Conservation (phyloP, 2,329 filamentous ascomycete species). For the Thielaviopsis populi region DNA sequence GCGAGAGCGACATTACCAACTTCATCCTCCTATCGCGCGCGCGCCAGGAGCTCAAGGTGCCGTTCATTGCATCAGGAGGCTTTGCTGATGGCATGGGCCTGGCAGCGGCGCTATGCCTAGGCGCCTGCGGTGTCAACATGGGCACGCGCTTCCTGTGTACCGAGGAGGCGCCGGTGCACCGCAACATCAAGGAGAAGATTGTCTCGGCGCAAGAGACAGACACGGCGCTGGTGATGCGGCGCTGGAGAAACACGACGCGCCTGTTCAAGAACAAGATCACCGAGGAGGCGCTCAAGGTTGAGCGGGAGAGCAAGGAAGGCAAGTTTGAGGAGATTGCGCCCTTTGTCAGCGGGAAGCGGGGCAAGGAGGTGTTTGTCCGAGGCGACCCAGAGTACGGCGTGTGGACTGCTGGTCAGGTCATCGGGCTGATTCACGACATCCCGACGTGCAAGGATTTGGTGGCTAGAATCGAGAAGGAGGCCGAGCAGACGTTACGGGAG, state of each 20-base stretch:
- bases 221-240: constrained; percentile 70
- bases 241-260: constrained; percentile 86
- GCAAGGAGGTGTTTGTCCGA: constrained; percentile 79
- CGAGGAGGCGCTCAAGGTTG: constrained; percentile 63
- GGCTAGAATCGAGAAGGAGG: constrained; percentile 62
- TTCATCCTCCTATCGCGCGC: constrained; percentile 77
- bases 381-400: constrained; percentile 86
- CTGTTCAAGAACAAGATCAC: constrained; percentile 86
- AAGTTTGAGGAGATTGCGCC: constrained; percentile 83
- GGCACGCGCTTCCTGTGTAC: constrained; percentile 97
- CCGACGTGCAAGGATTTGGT: constrained; percentile 58
- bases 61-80: constrained; percentile 90
- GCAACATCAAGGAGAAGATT: constrained; percentile 87
- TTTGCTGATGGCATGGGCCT: constrained; percentile 91
- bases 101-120: constrained; percentile 76
- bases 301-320: constrained; percentile 65
- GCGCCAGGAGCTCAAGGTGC: constrained; percentile 66
- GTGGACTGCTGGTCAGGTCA: constrained; percentile 95
- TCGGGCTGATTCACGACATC: constrained; percentile 73
- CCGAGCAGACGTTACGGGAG: constrained; percentile 48
- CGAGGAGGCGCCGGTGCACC: constrained; percentile 78
- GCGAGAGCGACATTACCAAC: constrained; percentile 77
- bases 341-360: constrained; percentile 78
- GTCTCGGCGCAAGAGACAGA: constrained; percentile 79
- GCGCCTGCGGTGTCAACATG: constrained; percentile 95